Conservation (phyloP, 2,329 filamentous ascomycete genomes). For the Pyrenochaeta sp. region DNA sequence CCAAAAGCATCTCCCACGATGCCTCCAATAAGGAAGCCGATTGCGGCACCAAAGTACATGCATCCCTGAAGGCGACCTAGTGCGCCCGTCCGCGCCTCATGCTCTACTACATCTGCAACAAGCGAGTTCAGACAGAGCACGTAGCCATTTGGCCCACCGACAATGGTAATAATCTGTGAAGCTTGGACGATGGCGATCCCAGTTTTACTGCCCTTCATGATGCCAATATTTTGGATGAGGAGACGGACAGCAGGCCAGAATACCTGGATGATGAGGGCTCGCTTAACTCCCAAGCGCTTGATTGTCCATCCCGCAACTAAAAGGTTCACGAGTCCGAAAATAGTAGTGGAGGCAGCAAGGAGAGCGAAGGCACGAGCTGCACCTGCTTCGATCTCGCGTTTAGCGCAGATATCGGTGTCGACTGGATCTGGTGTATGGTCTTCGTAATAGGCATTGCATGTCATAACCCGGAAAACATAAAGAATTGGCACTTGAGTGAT, state of each 20-base stretch:
- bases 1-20: slow-evolving; percentile 70
- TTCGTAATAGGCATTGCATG: slow-evolving; percentile 74
- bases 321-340: slow-evolving; percentile 73
- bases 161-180: slow-evolving; percentile 72
- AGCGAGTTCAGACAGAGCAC: slow-evolving; percentile 74
- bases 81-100: slow-evolving; percentile 67
- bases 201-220: slow-evolving; percentile 65
- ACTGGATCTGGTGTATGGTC: slow-evolving; percentile 59
- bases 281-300: slow-evolving; percentile 70
- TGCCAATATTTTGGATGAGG: slow-evolving; percentile 70
- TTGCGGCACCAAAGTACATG: slow-evolving; percentile 71
- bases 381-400: slow-evolving; percentile 69
- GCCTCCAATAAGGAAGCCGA: slow-evolving; percentile 72
- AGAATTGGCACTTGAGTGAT: slow-evolving; percentile 63
- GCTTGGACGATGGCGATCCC: slow-evolving; percentile 75
- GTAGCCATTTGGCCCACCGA: slow-evolving; percentile 75
- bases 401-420: slow-evolving; percentile 64
- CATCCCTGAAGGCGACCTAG: slow-evolving; percentile 72
- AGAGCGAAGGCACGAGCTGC: slow-evolving; percentile 72
- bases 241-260: slow-evolving; percentile 72
- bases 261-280: slow-evolving; percentile 69
- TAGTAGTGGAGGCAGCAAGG: slow-evolving; percentile 71
- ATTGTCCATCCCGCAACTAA: slow-evolving; percentile 73
- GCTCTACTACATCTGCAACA: slow-evolving; percentile 70
- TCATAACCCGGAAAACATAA: slow-evolving; percentile 76